Conservation (phyloP, 805 yeast genomes). For the Cyberlindnera subsufficiens region DNA sequence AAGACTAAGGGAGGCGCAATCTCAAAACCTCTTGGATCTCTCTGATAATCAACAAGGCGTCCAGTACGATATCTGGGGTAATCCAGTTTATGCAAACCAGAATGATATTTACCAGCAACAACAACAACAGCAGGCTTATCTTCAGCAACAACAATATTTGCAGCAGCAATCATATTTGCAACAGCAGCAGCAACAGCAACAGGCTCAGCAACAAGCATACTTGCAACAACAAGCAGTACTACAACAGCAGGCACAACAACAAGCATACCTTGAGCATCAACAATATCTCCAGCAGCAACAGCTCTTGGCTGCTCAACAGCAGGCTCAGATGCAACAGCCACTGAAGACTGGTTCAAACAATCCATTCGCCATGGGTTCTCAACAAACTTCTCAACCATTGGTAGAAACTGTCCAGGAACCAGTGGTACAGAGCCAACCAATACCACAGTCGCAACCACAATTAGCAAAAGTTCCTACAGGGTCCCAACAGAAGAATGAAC, state of each 20-base stretch:
- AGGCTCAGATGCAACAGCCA: conserved; percentile 32
- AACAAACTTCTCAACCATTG: conserved; percentile 13
- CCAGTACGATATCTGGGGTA: conserved; percentile 25
- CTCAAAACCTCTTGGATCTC: conserved; percentile 47
- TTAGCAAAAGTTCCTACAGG: conserved; percentile 45
- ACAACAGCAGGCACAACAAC: conserved; percentile 27
- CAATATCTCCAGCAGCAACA: conserved; percentile 11
- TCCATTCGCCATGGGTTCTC: conserved; percentile 55
- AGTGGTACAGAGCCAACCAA: conserved; percentile 4
- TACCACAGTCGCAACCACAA: conserved; percentile 24
- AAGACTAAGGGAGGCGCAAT: conserved; percentile 37
- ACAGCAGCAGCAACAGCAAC: conserved; percentile 24
- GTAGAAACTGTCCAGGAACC: conserved; percentile 41
- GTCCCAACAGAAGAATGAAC: conserved; percentile 47
- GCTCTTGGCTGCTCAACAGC: conserved; percentile 13
- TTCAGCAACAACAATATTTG: conserved; percentile 22
- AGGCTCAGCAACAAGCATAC: conserved; percentile 24
- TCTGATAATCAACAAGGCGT: conserved; percentile 32
- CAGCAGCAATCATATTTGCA: conserved; percentile 22
- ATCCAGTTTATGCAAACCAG: conserved; percentile 21
- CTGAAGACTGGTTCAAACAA: conserved; percentile 70
- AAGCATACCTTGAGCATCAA: conserved; percentile 15
- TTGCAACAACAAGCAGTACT: conserved; percentile 30
- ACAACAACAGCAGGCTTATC: conserved; percentile 25
- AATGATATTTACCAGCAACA: conserved; percentile 15